phyloP scores from a whole-genome alignment of 2,329 filamentous ascomycete genomes.

The Ceratocystis albifundus region DNA sequence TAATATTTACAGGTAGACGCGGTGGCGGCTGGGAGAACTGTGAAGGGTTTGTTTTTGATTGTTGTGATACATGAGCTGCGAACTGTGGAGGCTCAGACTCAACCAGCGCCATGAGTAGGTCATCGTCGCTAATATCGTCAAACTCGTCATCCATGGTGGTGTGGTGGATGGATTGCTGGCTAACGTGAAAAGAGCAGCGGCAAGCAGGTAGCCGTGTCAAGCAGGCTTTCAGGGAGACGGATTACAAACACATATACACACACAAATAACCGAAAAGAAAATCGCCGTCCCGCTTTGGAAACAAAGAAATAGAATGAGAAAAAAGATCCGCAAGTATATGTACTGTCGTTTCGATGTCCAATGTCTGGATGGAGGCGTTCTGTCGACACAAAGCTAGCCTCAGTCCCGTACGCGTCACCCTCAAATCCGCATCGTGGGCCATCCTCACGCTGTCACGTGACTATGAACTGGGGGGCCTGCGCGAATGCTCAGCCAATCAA shows the following conservation, averaged over 20 bases:
- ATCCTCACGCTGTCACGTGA: constrained; percentile 11
- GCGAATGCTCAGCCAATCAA: neutral
- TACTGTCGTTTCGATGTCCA: too few relatives aligned
- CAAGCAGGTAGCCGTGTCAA: neutral
- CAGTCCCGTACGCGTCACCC: neutral
- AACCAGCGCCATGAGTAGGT: constrained; percentile 46
- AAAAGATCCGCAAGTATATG: too few relatives aligned
- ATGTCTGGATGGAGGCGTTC: too few relatives aligned
- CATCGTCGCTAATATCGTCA: constrained; percentile 54
- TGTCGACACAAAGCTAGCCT: neutral
- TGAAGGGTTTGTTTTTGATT: neutral
- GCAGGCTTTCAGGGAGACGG: too few relatives aligned
- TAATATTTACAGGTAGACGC: neutral
- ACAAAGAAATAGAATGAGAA: too few relatives aligned
- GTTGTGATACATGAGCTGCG: neutral
- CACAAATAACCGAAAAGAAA: too few relatives aligned
- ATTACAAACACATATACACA: too few relatives aligned
- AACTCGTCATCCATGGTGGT: constrained; percentile 29
- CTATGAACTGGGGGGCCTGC: neutral
- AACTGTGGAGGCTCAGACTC: neutral
- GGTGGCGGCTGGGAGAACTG: constrained; percentile 10
- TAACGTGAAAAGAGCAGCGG: too few relatives aligned
- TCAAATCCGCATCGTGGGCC: neutral
- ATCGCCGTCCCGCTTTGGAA: too few relatives aligned
- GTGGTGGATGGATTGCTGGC: too few relatives aligned